Evolutionary conservation across 1,284 basidiomycete genomes (phyloP).

Genomic region (Microbotryum scabiosae): DNA sequence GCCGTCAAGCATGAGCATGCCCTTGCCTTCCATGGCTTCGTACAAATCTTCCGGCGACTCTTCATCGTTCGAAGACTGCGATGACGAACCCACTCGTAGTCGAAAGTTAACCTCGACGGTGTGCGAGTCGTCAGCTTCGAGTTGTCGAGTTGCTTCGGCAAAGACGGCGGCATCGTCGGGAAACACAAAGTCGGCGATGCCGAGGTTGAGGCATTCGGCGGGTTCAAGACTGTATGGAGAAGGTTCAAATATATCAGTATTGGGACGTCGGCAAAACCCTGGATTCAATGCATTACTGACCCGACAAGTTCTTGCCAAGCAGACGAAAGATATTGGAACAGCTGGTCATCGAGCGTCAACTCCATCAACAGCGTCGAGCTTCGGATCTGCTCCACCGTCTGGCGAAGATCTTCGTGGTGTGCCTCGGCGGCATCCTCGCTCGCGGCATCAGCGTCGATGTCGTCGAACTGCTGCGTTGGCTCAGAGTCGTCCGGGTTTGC

Average conservation of each 20-base stretch:
- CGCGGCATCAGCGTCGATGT: neutral
- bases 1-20: constrained; percentile 86
- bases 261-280: neutral
- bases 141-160: constrained; percentile 71
- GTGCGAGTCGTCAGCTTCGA: constrained; percentile 85
- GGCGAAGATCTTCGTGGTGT: constrained; percentile 50
- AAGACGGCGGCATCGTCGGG: constrained; percentile 80
- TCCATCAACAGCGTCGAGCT: constrained; percentile 94
- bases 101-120: constrained; percentile 89
- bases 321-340: constrained; percentile 83
- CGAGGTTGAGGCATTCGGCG: constrained; percentile 65
- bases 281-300: constrained; percentile 48
- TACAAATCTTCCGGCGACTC: constrained; percentile 36
- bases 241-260: neutral
- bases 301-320: constrained; percentile 88
- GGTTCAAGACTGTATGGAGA: constrained; percentile 60
- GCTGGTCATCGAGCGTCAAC: constrained; percentile 81
- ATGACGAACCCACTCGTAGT: constrained; percentile 56
- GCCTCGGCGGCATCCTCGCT: constrained; percentile 1
- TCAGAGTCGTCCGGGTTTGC: neutral
- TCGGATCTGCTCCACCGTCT: constrained; percentile 85
- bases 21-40: constrained; percentile 79
- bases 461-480: neutral
- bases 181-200: constrained; percentile 73
- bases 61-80: constrained; percentile 30